Evolutionary conservation across 1,284 basidiomycete genomes (phyloP).

Genomic region (Erythrobasidium hasegawianum): DNA sequence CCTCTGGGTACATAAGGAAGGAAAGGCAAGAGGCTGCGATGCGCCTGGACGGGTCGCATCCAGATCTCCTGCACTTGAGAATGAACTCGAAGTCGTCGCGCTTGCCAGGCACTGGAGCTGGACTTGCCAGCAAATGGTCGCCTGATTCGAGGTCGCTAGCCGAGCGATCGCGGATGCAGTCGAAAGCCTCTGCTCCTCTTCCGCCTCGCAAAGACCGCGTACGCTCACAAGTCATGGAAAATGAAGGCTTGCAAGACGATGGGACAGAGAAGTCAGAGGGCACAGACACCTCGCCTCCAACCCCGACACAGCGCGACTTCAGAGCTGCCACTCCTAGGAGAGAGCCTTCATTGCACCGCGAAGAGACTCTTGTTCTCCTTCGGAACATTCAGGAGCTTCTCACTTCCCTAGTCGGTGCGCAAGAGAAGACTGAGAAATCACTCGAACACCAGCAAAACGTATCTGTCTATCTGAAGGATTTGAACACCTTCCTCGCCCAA

Average conservation of each 20-base stretch:
- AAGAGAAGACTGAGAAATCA: conserved; percentile 11
- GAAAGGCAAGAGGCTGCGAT: conserved; percentile 28
- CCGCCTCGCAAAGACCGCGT: neutral
- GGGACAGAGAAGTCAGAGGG: neutral
- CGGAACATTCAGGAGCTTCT: conserved; percentile 21
- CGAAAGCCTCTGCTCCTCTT: neutral
- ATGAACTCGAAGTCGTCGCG: neutral
- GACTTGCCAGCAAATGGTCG: conserved; percentile 20
- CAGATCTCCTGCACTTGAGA: conserved; percentile 5
- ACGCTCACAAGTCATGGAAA: neutral
- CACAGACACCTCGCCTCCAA: conserved; percentile 7
- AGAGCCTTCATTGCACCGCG: neutral
- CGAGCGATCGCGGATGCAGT: neutral
- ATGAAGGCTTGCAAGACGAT: neutral
- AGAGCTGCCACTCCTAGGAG: neutral
- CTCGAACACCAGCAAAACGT: conserved; percentile 30
- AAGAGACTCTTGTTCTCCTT: neutral
- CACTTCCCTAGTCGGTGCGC: conserved; percentile 5
- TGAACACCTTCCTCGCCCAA: conserved; percentile 15
- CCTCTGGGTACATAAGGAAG: conserved; percentile 12
- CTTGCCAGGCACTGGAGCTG: neutral
- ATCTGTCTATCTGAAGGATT: conserved; percentile 23
- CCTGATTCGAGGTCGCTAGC: conserved; percentile 6
- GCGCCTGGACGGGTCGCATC: conserved; percentile 30
- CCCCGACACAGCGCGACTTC: conserved; percentile 13